These are phyloP conservation scores for Ministeria vibrans DNA, from an alignment of 78 protist species.

Conservation along the genomic window DNA sequence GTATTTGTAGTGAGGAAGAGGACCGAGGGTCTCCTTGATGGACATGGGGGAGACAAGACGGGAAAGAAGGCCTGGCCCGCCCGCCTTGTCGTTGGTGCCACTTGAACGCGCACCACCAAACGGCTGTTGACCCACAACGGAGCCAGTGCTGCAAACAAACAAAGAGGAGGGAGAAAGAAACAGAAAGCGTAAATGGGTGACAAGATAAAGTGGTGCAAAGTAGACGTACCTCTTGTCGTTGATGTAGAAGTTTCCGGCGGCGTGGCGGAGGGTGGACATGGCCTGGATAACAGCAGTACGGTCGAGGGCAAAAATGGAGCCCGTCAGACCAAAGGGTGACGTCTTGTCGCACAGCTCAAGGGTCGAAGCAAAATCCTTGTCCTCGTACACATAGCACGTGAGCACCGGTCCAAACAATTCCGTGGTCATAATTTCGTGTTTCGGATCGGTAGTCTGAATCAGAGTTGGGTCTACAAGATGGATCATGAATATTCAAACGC, in stretches of 20 bases:
- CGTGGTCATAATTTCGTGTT: constrained; percentile 62
- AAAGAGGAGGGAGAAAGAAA: no score
- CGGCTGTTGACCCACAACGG: constrained; percentile 90
- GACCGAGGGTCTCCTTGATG: constrained; percentile 79
- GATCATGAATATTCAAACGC: no score
- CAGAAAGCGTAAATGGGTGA: no score
- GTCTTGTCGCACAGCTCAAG: constrained; percentile 49
- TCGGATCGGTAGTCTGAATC: constrained; percentile 63
- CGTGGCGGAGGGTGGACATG: constrained; percentile 33
- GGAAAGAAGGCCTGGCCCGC: constrained; percentile 48
- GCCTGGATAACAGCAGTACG: constrained; percentile 18
- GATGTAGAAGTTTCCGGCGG: constrained; percentile 90
- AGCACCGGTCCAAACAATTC: constrained; percentile 94
- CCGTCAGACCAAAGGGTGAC: constrained; percentile 80
- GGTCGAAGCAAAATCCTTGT: constrained; percentile 15
- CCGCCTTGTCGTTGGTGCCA: constrained; percentile 96
- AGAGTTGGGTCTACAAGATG: constrained; percentile 85
- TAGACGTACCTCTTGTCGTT: no score
- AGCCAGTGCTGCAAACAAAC: constrained; percentile 92
- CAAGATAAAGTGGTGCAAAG: no score
- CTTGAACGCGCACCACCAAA: constrained; percentile 69
- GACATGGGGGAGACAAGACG: constrained; percentile 72
- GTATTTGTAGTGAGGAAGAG: constrained; percentile 47
- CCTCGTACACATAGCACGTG: constrained; percentile 75
- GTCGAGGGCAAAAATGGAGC: constrained; percentile 65